Evolutionary conservation across 139 green algal genomes (phyloP).

Genomic region (Tetradesmus lagerheimii): DNA sequence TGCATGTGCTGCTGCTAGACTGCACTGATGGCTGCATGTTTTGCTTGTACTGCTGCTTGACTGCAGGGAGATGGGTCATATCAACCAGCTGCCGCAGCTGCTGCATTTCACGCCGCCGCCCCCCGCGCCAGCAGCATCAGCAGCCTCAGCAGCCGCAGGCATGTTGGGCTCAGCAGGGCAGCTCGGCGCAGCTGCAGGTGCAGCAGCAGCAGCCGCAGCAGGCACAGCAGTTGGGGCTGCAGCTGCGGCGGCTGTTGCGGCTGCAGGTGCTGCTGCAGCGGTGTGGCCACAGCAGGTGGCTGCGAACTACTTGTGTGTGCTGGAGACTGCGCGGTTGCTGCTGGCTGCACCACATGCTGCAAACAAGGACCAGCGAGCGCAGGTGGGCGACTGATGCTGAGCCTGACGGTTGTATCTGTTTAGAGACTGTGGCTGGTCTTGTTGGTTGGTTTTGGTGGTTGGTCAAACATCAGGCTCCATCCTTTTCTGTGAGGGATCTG

Average conservation of each 20-base stretch:
- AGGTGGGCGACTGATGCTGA: not conserved
- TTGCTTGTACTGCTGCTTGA: not conserved
- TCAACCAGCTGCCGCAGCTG: conserved; percentile 54
- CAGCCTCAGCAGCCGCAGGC: not conserved
- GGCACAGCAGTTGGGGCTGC: conserved; percentile 22
- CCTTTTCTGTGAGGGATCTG: too few relatives aligned
- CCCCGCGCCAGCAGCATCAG: not conserved
- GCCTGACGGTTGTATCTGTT: not conserved
- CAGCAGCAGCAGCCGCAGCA: conserved; percentile 25
- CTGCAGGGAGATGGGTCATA: conserved; percentile 73
- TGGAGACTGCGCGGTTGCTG: conserved; percentile 76
- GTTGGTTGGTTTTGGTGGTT: too few relatives aligned
- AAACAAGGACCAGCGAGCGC: not conserved
- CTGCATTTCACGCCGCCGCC: conserved; percentile 46
- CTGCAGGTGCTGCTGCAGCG: conserved; percentile 44
- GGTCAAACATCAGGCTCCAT: too few relatives aligned
- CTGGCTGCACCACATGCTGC: conserved; percentile 48
- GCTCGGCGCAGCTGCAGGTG: not conserved
- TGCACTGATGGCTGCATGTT: not conserved
- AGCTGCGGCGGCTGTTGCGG: conserved; percentile 44
- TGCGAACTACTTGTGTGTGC: conserved; percentile 73
- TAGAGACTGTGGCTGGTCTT: too few relatives aligned
- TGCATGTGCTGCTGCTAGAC: not conserved
- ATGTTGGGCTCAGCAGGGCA: not conserved
- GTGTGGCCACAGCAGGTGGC: conserved; percentile 66